Percentiles rank a stretch among this genome's conserved stretches.
Evolutionary conservation across 1,284 basidiomycete species (phyloP).

Genomic region (Vanrija sp.): DNA sequence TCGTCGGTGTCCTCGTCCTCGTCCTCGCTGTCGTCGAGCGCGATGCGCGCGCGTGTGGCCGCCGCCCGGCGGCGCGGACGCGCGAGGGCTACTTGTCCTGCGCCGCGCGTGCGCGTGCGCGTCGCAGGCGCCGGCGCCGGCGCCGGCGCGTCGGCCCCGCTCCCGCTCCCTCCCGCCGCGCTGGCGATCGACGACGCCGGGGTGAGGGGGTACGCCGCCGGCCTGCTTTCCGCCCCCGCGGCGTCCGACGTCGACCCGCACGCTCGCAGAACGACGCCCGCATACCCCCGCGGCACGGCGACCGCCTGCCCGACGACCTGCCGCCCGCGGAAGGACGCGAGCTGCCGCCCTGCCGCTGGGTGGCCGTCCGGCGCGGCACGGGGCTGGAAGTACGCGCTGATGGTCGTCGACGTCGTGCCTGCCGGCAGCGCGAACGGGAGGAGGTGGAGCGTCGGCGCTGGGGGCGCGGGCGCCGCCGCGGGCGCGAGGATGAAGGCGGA

Average conservation of each 20-base stretch:
- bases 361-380: constrained; percentile 21
- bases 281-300: constrained; percentile 31
- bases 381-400: constrained; percentile 32
- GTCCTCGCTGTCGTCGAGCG: constrained; percentile 33
- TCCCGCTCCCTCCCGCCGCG: too few species aligned
- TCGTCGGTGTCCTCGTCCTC: constrained; percentile 25
- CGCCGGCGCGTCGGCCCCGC: too few species aligned
- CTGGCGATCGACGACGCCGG: constrained; percentile 9
- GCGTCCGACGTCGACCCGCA: background rate
- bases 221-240: background rate
- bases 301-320: constrained; percentile 34
- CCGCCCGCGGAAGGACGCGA: constrained; percentile 40
- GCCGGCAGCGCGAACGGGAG: constrained; percentile 38
- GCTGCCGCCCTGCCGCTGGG: constrained; percentile 8
- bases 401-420: constrained; percentile 12
- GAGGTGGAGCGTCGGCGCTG: constrained; percentile 25
- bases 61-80: constrained; percentile 19
- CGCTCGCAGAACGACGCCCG: constrained; percentile 27
- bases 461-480: background rate
- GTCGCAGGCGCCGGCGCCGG: too few species aligned
- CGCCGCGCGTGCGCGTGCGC: too few species aligned
- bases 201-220: constrained; percentile 6
- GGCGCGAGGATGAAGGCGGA: constrained; percentile 12
- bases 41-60: constrained; percentile 18
- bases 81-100: constrained; percentile 37